These are phyloP conservation scores for Tagetes patula DNA, from an alignment of 129 eudicot genomes.

Conservation along the genomic window DNA sequence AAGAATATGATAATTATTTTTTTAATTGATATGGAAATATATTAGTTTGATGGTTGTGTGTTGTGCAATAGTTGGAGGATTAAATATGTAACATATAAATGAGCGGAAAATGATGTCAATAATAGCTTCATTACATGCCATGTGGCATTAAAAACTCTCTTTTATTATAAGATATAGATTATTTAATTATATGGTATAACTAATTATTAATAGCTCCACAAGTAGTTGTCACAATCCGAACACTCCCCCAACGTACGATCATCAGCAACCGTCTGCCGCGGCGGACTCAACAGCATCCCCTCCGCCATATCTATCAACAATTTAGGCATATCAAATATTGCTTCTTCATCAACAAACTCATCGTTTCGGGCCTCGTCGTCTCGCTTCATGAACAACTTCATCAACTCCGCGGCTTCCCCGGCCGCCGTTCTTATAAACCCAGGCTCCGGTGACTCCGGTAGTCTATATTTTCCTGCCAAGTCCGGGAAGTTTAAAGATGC, in stretches of 20 bases:
- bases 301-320: slow-evolving; percentile 66
- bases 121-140: no score
- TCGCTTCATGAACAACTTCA: slow-evolving; percentile 24
- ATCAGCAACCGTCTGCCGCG: slow-evolving; percentile 32
- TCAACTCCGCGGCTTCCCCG: slow-evolving; percentile 42
- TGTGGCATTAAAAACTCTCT: no score
- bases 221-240: slow-evolving; percentile 41
- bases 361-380: background rate
- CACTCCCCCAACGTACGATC: slow-evolving; percentile 43
- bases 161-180: no score
- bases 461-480: slow-evolving; percentile 30
- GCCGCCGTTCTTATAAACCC: slow-evolving; percentile 47
- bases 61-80: no score
- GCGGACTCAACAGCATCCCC: slow-evolving; percentile 72
- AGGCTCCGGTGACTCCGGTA: slow-evolving; percentile 49
- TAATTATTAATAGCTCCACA: slow-evolving; percentile 48
- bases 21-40: no score
- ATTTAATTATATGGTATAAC: no score
- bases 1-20: no score
- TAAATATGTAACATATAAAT: no score
- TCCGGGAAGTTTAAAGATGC: slow-evolving; percentile 51
- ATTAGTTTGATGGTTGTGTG: no score
- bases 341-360: slow-evolving; percentile 62
- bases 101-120: no score
- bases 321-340: slow-evolving; percentile 58